Percentiles rank a stretch among this genome's conserved stretches.
phyloP scores from a whole-genome alignment of 2,329 filamentous ascomycete genomes.

The Beauveria australis region DNA sequence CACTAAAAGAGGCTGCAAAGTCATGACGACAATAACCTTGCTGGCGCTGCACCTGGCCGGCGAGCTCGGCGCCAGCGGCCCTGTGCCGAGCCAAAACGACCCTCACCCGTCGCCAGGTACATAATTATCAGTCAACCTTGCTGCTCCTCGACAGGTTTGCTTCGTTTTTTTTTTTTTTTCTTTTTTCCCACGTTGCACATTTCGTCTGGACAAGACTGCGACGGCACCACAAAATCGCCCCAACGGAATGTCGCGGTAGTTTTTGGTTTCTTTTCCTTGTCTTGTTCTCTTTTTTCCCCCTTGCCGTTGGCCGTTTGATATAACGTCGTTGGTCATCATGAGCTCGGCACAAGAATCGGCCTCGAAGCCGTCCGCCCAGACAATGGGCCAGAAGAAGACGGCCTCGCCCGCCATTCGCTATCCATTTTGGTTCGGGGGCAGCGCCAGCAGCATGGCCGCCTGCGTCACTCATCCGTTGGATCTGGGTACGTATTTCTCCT shows the following conservation, averaged over 20 bases:
- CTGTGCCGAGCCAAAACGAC: conserved; percentile 7
- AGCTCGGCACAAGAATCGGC: conserved; percentile 9
- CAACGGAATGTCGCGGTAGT: conserved; percentile 6
- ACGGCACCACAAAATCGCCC: neutral
- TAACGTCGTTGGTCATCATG: neutral
- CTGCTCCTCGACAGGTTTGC: neutral
- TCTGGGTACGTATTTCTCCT: conserved; percentile 54
- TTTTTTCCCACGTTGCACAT: neutral
- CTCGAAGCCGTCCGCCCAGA: conserved; percentile 15
- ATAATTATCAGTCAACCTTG: neutral
- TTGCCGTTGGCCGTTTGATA: neutral
- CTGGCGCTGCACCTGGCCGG: neutral
- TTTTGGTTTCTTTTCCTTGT: neutral
- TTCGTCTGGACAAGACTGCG: neutral
- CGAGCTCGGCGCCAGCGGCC: conserved; percentile 3
- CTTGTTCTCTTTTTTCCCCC: neutral
- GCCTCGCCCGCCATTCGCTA: conserved; percentile 44
- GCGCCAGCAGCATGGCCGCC: conserved; percentile 84
- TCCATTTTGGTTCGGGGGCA: conserved; percentile 95
- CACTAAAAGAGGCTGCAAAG: neutral
- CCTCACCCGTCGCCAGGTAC: neutral
- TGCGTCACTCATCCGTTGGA: conserved; percentile 90
- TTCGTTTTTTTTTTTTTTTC: neutral
- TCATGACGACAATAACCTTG: conserved; percentile 2
- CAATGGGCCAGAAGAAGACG: conserved; percentile 24